Evolutionary conservation across 2,329 filamentous ascomycete species (phyloP), one percentile per base, ranked within the genome.

Genomic region (Claviceps fusiformis): DNA sequence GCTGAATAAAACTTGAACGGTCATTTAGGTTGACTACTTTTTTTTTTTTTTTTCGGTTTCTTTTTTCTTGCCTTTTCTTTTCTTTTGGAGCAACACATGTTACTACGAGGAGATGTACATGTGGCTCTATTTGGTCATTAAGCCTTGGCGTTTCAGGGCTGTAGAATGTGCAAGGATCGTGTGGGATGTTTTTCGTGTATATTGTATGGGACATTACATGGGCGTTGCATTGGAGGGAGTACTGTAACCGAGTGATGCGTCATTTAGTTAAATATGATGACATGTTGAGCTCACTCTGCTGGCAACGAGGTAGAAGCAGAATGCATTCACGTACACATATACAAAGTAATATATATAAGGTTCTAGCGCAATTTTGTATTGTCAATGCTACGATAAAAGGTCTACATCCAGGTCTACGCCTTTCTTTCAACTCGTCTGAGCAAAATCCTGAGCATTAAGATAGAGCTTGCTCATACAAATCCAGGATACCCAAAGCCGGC

Each of bases 1-100:
- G 57, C 57, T 53, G 58, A 53, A 41, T 54, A 41, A 31, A 37
- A 13, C 7, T 29, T 29, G 24, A 17, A 27, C 8, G 11, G 15
- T 24, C 8, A 3, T 29, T 29, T 17, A 17, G 7, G 15, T 41
- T 29, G 45, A 11, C 5, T 19, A 19, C 4, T 11, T 24, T 24
- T 24, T 24, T 24, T 24, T 24, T 3, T 24, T 24, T 19, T n/a
- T 31, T 48, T 10, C 45, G 33, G 17, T 48, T 48, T 17, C 3
- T n/a, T 31, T 31, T 13, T 24, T 24, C 24, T 24, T 24, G 24
- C 24, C 24, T 24, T 24, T 24, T 24, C 5, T 47, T 15, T 4
- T 19, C 29, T 33, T n/a, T 13, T 7, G 10, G 5, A 45, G 19
- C 19, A 13, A 27, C 4, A 45, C 13, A 10, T 44, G 19, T 27